These are phyloP conservation scores for Onygenales sp. DNA, from an alignment of 2,329 filamentous ascomycete genomes.

Conservation along the genomic window DNA sequence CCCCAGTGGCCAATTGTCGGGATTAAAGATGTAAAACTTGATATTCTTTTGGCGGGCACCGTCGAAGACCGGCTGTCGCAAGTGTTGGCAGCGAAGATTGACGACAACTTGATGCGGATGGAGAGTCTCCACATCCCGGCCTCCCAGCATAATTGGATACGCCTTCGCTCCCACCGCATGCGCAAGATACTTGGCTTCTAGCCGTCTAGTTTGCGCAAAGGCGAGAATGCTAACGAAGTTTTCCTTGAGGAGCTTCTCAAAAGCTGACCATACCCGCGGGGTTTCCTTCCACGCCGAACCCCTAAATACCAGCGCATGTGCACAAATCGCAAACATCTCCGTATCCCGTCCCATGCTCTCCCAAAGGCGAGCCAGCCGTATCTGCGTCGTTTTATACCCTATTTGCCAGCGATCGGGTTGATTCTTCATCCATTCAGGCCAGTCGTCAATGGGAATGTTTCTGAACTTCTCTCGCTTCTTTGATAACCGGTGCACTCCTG, in stretches of 20 bases:
- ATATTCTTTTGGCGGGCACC: background rate
- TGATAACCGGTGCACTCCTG: too few relatives aligned
- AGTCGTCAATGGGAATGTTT: background rate
- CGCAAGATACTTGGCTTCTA: background rate
- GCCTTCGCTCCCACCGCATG: background rate
- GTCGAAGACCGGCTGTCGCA: background rate
- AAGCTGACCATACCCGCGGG: background rate
- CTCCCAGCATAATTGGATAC: background rate
- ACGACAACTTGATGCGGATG: conserved; percentile 1
- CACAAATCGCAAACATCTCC: background rate
- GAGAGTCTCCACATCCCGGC: background rate
- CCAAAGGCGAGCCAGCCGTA: background rate
- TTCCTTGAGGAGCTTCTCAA: background rate
- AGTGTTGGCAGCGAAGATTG: background rate
- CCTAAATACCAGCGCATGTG: background rate
- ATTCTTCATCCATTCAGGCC: background rate
- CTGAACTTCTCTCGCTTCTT: background rate
- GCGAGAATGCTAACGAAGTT: background rate
- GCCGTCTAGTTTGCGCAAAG: background rate
- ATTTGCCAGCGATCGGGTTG: background rate
- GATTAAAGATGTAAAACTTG: background rate
- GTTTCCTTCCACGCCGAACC: background rate
- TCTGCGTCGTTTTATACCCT: background rate
- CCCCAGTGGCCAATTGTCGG: background rate
- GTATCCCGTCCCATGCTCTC: background rate